Evolutionary conservation across 2,329 filamentous ascomycete genomes (phyloP), one percentile per base, ranked within the genome.

Genomic region (Cladophialophora bantiana): DNA sequence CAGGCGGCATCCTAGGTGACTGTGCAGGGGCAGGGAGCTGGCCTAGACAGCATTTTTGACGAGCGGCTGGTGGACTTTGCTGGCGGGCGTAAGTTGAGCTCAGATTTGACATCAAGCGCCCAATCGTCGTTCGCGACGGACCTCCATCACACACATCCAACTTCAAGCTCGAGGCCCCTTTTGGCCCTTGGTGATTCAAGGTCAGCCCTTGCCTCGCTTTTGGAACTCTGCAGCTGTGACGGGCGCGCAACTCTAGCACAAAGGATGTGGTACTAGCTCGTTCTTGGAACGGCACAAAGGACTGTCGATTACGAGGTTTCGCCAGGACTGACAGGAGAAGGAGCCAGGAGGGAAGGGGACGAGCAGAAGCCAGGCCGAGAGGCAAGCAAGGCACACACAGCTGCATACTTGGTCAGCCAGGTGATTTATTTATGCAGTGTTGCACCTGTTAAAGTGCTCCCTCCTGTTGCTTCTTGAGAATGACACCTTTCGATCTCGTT

Each of bases 111-210:
- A 58, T 31, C 38, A 32, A 58, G 50, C 53, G 61, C 36, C 61
- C 61, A 64, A 64, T 64, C 40, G 54, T 40, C 35, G 40, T 38
- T 36, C 9, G 42, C 40, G 54, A 32, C 38, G 34, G 57, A 61
- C 63, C 50, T 62, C 58, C 63, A 65, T 65, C 63, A 65, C 63
- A 52, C 52, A 52, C 48, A 52, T 57, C 57, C 26, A 56, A 34
- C 15, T 18, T 36, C 31, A 53, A 56, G 63, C 52, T 20, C 42
- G 36, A 62, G 57, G 52, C 63, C 40, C 31, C 31, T 50, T 65
- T 58, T 31, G 63, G 63, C 15, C 63, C 15, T 12, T 35, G 32
- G 26, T 26, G 36, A 54, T 54, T 34, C 59, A 12, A 55, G 34
- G 32, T 20, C n/a, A 26, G 45, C 48, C 62, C 54, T 59, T 59